A percentile compares a stretch with the other conserved stretches of the same genome.
These are phyloP conservation scores for Bacidia rubella DNA, from an alignment of 495 filamentous ascomycete genomes.

Conservation along the genomic window DNA sequence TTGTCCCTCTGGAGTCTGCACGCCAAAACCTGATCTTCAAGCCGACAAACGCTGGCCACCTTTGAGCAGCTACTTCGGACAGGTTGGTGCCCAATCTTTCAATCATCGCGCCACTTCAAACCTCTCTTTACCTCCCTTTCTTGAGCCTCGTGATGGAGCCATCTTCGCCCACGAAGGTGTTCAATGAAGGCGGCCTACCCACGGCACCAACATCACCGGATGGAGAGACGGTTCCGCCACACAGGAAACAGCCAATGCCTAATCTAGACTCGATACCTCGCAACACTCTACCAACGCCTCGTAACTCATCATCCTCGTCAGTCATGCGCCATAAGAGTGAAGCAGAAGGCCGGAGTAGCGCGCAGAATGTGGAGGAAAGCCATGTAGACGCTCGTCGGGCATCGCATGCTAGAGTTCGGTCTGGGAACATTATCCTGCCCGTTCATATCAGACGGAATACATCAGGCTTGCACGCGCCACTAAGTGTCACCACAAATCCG, in stretches of 20 bases:
- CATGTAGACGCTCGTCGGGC: conserved; percentile 7
- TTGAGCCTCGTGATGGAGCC: conserved; percentile 24
- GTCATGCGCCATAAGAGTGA: conserved; percentile 37
- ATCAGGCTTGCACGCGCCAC: conserved; percentile 41
- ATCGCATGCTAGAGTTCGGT: conserved; percentile 7
- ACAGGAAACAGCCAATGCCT: neutral
- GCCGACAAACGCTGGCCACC: conserved; percentile 89
- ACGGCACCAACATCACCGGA: conserved; percentile 1
- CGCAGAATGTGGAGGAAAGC: conserved; percentile 1
- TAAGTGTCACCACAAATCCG: conserved; percentile 49
- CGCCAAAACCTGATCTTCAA: conserved; percentile 73
- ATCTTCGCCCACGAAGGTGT: conserved; percentile 4
- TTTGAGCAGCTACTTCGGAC: conserved; percentile 81
- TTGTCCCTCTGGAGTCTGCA: conserved; percentile 63
- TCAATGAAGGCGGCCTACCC: neutral
- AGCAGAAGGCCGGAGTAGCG: conserved; percentile 20
- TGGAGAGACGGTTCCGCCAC: conserved; percentile 5
- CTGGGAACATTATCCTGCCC: conserved; percentile 12
- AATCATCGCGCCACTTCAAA: conserved; percentile 34
- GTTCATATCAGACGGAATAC: conserved; percentile 13
- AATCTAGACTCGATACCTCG: neutral
- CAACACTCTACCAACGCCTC: conserved; percentile 37
- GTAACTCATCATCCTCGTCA: conserved; percentile 34
- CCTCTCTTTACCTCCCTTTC: conserved; percentile 16
- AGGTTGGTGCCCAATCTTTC: conserved; percentile 72